Conservation (phyloP, 2,329 filamentous ascomycete genomes). For the Amauroascus verrucosus region DNA sequence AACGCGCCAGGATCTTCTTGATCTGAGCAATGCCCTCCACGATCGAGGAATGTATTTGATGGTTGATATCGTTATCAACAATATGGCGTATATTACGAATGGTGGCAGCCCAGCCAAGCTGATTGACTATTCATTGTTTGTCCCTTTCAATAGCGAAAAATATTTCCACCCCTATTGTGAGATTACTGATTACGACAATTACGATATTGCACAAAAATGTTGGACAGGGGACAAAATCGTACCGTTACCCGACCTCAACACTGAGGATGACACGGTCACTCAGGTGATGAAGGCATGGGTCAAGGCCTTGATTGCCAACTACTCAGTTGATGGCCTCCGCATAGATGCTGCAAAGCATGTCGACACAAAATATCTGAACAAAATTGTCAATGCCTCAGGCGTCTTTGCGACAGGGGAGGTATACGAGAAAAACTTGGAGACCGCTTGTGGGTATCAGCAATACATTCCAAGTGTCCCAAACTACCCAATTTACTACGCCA, state of each 20-base stretch:
- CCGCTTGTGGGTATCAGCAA: constrained; percentile 36
- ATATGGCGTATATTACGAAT: constrained; percentile 24
- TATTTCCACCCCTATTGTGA: constrained; percentile 54
- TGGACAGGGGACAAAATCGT: constrained; percentile 44
- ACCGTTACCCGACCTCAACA: constrained; percentile 52
- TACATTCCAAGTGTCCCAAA: constrained; percentile 40
- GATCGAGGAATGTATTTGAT: constrained; percentile 42
- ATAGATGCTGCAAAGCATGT: constrained; percentile 43
- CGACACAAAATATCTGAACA: constrained; percentile 33
- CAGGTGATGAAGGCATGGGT: constrained; percentile 51
- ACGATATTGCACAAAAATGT: constrained; percentile 40
- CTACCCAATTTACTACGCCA: constrained; percentile 30
- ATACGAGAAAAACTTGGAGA: constrained; percentile 28
- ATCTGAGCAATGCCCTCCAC: constrained; percentile 39
- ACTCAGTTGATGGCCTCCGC: constrained; percentile 47
- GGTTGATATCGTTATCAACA: constrained; percentile 45
- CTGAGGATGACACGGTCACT: constrained; percentile 42
- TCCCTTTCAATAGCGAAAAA: constrained; percentile 45
- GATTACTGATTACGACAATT: constrained; percentile 35
- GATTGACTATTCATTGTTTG: constrained; percentile 45
- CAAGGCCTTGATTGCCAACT: constrained; percentile 46
- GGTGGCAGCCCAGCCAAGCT: constrained; percentile 41
- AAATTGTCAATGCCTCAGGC: constrained; percentile 30
- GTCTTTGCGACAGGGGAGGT: constrained; percentile 42
- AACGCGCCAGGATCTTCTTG: constrained; percentile 38